These are phyloP conservation scores for Trichoderma erinaceum DNA, from an alignment of 495 filamentous ascomycete genomes.

Conservation along the genomic window DNA sequence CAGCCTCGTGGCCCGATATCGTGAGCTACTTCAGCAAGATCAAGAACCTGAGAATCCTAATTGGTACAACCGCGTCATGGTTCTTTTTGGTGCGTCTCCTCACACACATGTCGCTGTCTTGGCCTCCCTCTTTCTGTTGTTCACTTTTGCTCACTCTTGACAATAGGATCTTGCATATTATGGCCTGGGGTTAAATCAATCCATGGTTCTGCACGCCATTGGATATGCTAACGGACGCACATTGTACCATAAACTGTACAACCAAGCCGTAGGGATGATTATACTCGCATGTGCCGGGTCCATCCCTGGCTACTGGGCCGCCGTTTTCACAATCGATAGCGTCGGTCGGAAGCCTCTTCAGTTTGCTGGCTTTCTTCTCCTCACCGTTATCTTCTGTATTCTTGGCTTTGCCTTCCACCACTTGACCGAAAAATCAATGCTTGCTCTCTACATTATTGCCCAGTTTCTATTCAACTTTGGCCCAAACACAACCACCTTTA, in stretches of 20 bases:
- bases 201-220: slow-evolving; percentile 60
- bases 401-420: slow-evolving; percentile 55
- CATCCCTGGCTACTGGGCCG: slow-evolving; percentile 75
- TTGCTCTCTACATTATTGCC: slow-evolving; percentile 61
- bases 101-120: not conserved
- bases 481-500: slow-evolving; percentile 75
- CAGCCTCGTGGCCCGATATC: slow-evolving; percentile 63
- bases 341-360: slow-evolving; percentile 69
- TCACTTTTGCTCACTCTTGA: not conserved
- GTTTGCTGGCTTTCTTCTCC: slow-evolving; percentile 56
- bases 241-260: slow-evolving; percentile 60
- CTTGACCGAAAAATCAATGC: slow-evolving; percentile 39
- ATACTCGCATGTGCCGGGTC: slow-evolving; percentile 71
- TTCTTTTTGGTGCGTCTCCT: slow-evolving; percentile 58
- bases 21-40: slow-evolving; percentile 57
- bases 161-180: slow-evolving; percentile 59
- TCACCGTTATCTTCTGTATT: slow-evolving; percentile 59
- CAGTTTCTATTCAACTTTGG: slow-evolving; percentile 51
- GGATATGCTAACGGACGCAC: slow-evolving; percentile 53
- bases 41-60: slow-evolving; percentile 65
- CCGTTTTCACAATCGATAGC: slow-evolving; percentile 62
- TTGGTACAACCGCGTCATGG: slow-evolving; percentile 77
- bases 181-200: slow-evolving; percentile 72
- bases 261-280: slow-evolving; percentile 67
- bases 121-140: not conserved